These are phyloP conservation scores for Kodamaea plutei DNA, from an alignment of 1,139 yeast genomes.

Conservation along the genomic window DNA sequence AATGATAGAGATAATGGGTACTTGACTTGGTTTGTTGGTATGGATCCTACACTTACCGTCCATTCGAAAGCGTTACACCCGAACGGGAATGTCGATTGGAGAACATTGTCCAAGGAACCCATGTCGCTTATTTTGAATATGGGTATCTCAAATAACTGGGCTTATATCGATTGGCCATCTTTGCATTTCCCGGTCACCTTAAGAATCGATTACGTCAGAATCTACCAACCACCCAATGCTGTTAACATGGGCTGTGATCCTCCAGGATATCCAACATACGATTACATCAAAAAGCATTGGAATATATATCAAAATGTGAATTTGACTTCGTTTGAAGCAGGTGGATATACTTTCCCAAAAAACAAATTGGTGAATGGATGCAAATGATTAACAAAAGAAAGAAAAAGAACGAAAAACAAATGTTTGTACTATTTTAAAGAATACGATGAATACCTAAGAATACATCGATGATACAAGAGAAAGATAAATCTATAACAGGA, in stretches of 20 bases:
- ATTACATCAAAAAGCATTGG: constrained; percentile 21
- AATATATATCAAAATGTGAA: constrained; percentile 21
- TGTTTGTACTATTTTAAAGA: too few species aligned
- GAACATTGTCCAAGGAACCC: constrained; percentile 25
- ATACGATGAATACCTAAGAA: too few species aligned
- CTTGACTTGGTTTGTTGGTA: constrained; percentile 26
- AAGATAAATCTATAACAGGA: too few species aligned
- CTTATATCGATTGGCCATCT: constrained; percentile 28
- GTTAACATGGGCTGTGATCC: constrained; percentile 26
- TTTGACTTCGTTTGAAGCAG: constrained; percentile 19
- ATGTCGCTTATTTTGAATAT: constrained; percentile 25
- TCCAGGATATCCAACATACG: constrained; percentile 20
- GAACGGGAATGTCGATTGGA: constrained; percentile 25
- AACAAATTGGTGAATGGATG: too few species aligned
- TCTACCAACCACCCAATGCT: constrained; percentile 23
- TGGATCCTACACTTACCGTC: constrained; percentile 22
- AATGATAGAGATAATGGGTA: constrained; percentile 23
- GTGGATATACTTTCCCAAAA: constrained; percentile 24
- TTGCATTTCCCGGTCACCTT: constrained; percentile 22
- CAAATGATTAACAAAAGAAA: too few species aligned
- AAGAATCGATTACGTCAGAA: constrained; percentile 22
- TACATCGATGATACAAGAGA: too few species aligned
- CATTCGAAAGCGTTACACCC: constrained; percentile 24
- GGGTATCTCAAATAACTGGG: constrained; percentile 29
- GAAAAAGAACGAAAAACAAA: too few species aligned